Evolutionary conservation across 495 filamentous ascomycete species (phyloP), one percentile per base, ranked within the genome.

Genomic region (Neurospora sp.): DNA sequence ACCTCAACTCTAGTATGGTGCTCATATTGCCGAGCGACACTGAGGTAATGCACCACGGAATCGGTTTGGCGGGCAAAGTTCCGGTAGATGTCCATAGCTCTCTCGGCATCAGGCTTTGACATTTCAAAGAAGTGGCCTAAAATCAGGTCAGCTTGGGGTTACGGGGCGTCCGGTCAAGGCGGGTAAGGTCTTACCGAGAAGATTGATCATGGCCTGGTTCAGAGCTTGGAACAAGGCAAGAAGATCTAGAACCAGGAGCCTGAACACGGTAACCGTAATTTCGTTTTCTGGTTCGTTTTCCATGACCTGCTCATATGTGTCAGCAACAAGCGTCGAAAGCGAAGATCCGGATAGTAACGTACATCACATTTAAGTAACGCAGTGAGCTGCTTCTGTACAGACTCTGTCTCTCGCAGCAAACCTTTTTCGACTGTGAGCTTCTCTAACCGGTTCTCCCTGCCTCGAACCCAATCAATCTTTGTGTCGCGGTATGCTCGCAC

Each of bases 111-210:
- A 42, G 91, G 88, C 71, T 90, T 91, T 70, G 96, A 97, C 93
- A 99, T 95, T 82, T 99, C 96, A 75, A 99, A 98, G 79, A 97
- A 99, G 79, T 96, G 94, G 75, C 97, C 94, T 97, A 71, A 35
- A 31, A 61, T 8, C 22, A 35, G 10, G 61, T 81, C 40, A 81
- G 78, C 70, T 69, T 76, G 61, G 65, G 38, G 14, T 9, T 37
- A 12, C n/a, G 4, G 20, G 37, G 53, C 40, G 31, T 16, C 40
- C 12, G n/a, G 59, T 16, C 9, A 38, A 41, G 0, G 39, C 68
- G 7, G 38, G 65, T 45, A 39, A 27, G 4, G 9, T 72, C 87
- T 75, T 87, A 96, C 96, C 93, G 70, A 99, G 87, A 73, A 99
- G 93, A 81, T 97, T 99, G 83, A 99, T 98, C 75, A 96, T 95